Conservation (phyloP, 345 rosid genomes). For the Barbarea vulgaris region DNA sequence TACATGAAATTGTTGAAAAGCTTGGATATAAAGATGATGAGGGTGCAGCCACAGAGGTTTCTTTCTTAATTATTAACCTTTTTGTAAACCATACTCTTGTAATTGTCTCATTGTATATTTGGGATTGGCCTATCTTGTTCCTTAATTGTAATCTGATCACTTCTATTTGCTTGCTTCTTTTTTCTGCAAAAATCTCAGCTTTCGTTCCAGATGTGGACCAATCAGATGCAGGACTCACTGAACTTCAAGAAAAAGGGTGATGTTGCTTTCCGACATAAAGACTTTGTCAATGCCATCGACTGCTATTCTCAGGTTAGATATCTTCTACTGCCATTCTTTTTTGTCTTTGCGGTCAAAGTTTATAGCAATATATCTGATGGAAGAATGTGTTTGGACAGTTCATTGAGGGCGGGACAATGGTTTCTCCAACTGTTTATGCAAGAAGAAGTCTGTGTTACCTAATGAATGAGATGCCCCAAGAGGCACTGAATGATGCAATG, state of each 20-base stretch:
- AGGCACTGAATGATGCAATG: constrained; percentile 79
- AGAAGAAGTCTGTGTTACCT: constrained; percentile 81
- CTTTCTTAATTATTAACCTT: constrained; percentile 8
- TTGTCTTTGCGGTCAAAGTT: neutral
- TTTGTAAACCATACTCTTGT: neutral
- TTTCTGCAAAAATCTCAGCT: constrained; percentile 56
- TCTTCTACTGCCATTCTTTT: constrained; percentile 1
- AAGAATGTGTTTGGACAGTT: constrained; percentile 55
- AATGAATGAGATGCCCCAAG: constrained; percentile 76
- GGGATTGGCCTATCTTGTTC: neutral
- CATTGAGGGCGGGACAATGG: constrained; percentile 78
- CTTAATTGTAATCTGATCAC: constrained; percentile 5
- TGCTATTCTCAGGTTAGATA: constrained; percentile 74
- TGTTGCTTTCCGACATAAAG: constrained; percentile 79
- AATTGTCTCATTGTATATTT: constrained; percentile 6
- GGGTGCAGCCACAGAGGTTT: constrained; percentile 87
- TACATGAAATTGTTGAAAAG: constrained; percentile 74
- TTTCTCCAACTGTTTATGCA: constrained; percentile 82
- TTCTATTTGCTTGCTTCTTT: neutral
- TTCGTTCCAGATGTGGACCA: constrained; percentile 98
- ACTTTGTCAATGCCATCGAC: constrained; percentile 65
- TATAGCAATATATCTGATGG: neutral
- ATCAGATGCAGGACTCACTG: constrained; percentile 89
- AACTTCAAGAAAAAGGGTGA: constrained; percentile 91
- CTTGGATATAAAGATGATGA: constrained; percentile 86